These are phyloP conservation scores for Alternaria brassicae DNA, from an alignment of 2,329 filamentous ascomycete species.

Conservation along the genomic window DNA sequence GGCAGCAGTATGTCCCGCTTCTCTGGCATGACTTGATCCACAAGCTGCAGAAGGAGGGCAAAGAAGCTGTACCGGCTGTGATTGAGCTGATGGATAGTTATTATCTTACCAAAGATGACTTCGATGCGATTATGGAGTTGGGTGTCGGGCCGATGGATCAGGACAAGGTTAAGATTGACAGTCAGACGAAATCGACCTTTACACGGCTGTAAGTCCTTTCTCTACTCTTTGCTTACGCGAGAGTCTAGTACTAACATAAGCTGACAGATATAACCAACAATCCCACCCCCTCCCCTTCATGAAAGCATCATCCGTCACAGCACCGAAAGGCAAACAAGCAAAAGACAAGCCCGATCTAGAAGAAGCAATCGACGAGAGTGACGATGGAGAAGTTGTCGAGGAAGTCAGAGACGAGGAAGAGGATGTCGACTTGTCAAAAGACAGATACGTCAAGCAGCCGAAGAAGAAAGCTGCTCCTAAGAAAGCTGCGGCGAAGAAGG, in stretches of 20 bases:
- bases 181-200: slow-evolving; percentile 86
- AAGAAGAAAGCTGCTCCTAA: slow-evolving; percentile 71
- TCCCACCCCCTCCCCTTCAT: slow-evolving; percentile 94
- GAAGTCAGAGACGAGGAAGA: slow-evolving; percentile 69
- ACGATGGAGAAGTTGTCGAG: slow-evolving; percentile 63
- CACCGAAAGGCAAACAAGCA: slow-evolving; percentile 69
- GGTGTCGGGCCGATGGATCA: slow-evolving; percentile 85
- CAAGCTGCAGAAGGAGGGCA: slow-evolving; percentile 77
- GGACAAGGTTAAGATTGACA: slow-evolving; percentile 76
- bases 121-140: slow-evolving; percentile 89
- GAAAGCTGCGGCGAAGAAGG: slow-evolving; percentile 56
- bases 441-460: slow-evolving; percentile 94
- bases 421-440: slow-evolving; percentile 84
- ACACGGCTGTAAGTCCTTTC: slow-evolving; percentile 75
- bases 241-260: slow-evolving; percentile 25
- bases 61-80: slow-evolving; percentile 79
- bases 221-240: not conserved
- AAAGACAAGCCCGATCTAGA: slow-evolving; percentile 90
- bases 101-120: slow-evolving; percentile 92
- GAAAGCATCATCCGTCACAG: slow-evolving; percentile 81
- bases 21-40: slow-evolving; percentile 84
- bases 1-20: slow-evolving; percentile 90
- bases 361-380: slow-evolving; percentile 93
- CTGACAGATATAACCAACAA: slow-evolving; percentile 77
- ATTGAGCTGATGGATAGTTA: slow-evolving; percentile 98